A percentile compares a stretch with the other conserved stretches of the same genome.
Evolutionary conservation across 495 filamentous ascomycete species (phyloP).

Genomic region (Aspergillus sclerotioniger): DNA sequence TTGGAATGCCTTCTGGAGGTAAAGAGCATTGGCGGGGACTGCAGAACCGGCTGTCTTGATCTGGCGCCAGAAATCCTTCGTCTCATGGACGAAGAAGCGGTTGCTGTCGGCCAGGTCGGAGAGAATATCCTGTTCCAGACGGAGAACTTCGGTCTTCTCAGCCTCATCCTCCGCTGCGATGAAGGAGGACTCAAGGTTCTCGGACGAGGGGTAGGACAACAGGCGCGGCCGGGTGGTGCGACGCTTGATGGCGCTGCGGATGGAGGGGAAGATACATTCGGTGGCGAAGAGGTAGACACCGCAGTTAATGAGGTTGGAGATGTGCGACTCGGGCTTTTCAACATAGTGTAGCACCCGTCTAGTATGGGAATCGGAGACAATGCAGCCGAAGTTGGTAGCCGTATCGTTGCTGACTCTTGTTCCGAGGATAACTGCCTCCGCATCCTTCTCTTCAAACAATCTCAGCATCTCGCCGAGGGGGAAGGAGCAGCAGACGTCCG

Average conservation of each 20-base stretch:
- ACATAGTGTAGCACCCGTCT: slow-evolving; percentile 98
- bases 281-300: slow-evolving; percentile 97
- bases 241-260: slow-evolving; percentile 93
- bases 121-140: slow-evolving; percentile 96
- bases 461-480: slow-evolving; percentile 92
- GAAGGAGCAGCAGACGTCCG: slow-evolving; percentile 99
- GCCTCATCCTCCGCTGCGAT: slow-evolving; percentile 72
- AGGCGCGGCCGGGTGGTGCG: slow-evolving; percentile 88
- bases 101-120: slow-evolving; percentile 95
- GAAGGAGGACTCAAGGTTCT: slow-evolving; percentile 83
- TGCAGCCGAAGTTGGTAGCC: slow-evolving; percentile 95
- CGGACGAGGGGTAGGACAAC: slow-evolving; percentile 89
- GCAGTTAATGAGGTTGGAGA: slow-evolving; percentile 99
- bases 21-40: slow-evolving; percentile 95
- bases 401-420: slow-evolving; percentile 90
- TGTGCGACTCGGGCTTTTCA: slow-evolving; percentile 98
- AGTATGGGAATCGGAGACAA: slow-evolving; percentile 92
- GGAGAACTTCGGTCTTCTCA: slow-evolving; percentile 81
- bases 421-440: slow-evolving; percentile 95
- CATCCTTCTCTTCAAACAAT: slow-evolving; percentile 91
- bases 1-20: slow-evolving; percentile 94
- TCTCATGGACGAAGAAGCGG: slow-evolving; percentile 98
- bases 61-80: slow-evolving; percentile 99
- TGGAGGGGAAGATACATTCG: slow-evolving; percentile 94
- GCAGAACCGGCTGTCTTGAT: slow-evolving; percentile 99